Percentiles rank a stretch among this genome's conserved stretches.
These are phyloP conservation scores for Cryptococcus sp. DNA, from an alignment of 1,284 basidiomycete genomes.

Conservation along the genomic window DNA sequence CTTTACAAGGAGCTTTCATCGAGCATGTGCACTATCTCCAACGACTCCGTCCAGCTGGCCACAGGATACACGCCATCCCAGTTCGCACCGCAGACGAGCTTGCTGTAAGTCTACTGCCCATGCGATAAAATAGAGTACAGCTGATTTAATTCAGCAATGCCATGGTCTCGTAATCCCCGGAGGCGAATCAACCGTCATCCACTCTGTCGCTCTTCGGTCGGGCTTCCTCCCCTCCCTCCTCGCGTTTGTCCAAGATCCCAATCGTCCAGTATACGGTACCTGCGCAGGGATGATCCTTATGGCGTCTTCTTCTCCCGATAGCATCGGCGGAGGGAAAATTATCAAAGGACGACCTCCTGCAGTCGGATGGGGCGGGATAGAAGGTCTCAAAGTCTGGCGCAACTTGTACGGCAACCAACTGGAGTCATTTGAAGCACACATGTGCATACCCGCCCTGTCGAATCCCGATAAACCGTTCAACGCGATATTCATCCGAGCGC, in stretches of 20 bases:
- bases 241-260: conserved; percentile 56
- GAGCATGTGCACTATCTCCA: conserved; percentile 60
- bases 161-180: conserved; percentile 83
- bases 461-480: conserved; percentile 64
- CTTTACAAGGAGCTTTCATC: conserved; percentile 87
- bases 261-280: conserved; percentile 86
- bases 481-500: conserved; percentile 93
- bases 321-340: conserved; percentile 64
- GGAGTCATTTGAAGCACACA: conserved; percentile 34
- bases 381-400: conserved; percentile 67
- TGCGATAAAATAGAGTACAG: not conserved
- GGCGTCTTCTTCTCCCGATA: conserved; percentile 58
- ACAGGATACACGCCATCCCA: conserved; percentile 44
- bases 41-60: conserved; percentile 19
- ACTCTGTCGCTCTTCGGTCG: conserved; percentile 65
- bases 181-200: conserved; percentile 93
- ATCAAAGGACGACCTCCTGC: conserved; percentile 57
- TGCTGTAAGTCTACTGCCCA: conserved; percentile 27
- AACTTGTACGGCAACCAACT: conserved; percentile 64
- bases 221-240: conserved; percentile 75
- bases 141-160: conserved; percentile 51
- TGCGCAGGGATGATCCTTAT: conserved; percentile 95
- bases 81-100: conserved; percentile 76
- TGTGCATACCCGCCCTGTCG: conserved; percentile 62
- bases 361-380: conserved; percentile 73